Conservation (phyloP, 805 yeast species). For the Lachancea thermotolerans region DNA sequence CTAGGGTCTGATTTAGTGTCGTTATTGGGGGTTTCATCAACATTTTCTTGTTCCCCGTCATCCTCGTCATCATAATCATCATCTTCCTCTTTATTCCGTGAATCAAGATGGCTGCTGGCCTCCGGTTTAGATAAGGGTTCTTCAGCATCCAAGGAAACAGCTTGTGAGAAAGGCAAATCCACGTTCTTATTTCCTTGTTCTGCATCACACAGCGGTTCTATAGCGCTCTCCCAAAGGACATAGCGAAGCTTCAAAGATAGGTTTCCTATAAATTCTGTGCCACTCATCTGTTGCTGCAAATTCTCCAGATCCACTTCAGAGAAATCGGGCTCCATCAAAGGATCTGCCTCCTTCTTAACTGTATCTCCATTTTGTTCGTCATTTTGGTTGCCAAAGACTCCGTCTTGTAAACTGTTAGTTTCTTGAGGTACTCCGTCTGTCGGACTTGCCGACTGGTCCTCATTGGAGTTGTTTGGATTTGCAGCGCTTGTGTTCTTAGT, state of each 20-base stretch:
- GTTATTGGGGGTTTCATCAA: conserved; percentile 3
- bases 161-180: not conserved
- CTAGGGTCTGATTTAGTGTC: conserved; percentile 1
- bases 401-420: not conserved
- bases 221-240: conserved; percentile 61
- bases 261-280: conserved; percentile 43
- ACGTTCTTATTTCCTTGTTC: not conserved
- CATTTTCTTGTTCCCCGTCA: conserved; percentile 14
- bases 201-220: conserved; percentile 18
- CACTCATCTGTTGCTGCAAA: conserved; percentile 37
- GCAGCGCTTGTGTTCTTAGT: too few relatives aligned
- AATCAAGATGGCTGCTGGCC: conserved; percentile 2
- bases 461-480: too few relatives aligned
- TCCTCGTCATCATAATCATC: conserved; percentile 33
- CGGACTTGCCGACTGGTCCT: too few relatives aligned
- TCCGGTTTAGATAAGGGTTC: not conserved
- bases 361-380: conserved; percentile 11
- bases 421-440: not conserved
- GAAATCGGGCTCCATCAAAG: conserved; percentile 27
- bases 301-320: conserved; percentile 36
- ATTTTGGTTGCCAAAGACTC: conserved; percentile 6
- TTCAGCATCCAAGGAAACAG: not conserved
- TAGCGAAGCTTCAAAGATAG: conserved; percentile 60
- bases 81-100: conserved; percentile 29
- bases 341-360: conserved; percentile 1